These are phyloP conservation scores for Labyrinthula sp. DNA, from an alignment of 352 stramenopile species.

Conservation along the genomic window DNA sequence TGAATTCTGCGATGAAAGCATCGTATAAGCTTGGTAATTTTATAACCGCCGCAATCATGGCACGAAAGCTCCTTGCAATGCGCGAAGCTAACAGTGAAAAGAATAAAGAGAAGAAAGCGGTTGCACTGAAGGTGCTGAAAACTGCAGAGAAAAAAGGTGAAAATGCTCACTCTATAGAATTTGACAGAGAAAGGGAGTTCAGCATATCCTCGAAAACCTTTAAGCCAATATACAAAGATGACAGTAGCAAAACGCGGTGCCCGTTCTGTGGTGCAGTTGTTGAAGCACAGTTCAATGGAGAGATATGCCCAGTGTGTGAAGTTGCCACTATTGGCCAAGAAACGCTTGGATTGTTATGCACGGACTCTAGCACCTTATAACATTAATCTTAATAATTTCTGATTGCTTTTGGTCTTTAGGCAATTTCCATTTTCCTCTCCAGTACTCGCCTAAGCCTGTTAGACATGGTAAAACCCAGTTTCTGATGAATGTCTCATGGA, in stretches of 20 bases:
- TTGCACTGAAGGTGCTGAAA: conserved; percentile 85
- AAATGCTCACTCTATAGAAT: conserved; percentile 90
- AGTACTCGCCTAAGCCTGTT: too few relatives aligned
- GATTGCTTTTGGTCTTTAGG: too few relatives aligned
- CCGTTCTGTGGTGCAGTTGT: conserved; percentile 82
- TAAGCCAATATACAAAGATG: conserved; percentile 76
- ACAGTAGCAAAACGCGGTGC: conserved; percentile 61
- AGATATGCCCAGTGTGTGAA: conserved; percentile 69
- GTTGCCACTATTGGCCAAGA: conserved; percentile 75
- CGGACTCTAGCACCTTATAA: too few relatives aligned
- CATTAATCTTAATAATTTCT: too few relatives aligned
- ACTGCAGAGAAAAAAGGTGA: conserved; percentile 92
- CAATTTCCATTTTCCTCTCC: too few relatives aligned
- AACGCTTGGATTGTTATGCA: conserved; percentile 70
- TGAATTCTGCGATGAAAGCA: conserved; percentile 95
- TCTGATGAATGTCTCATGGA: too few relatives aligned
- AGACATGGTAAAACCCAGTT: too few relatives aligned
- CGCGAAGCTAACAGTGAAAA: conserved; percentile 80
- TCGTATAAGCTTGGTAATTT: conserved; percentile 99
- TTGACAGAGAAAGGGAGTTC: conserved; percentile 80
- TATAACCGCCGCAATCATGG: conserved; percentile 92
- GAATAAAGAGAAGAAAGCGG: conserved; percentile 74
- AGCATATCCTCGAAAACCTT: conserved; percentile 74
- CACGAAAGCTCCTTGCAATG: conserved; percentile 87
- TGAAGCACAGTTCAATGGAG: conserved; percentile 52